Conservation (phyloP, 768 basidiomycete genomes). For the Favolaschia claudopus region DNA sequence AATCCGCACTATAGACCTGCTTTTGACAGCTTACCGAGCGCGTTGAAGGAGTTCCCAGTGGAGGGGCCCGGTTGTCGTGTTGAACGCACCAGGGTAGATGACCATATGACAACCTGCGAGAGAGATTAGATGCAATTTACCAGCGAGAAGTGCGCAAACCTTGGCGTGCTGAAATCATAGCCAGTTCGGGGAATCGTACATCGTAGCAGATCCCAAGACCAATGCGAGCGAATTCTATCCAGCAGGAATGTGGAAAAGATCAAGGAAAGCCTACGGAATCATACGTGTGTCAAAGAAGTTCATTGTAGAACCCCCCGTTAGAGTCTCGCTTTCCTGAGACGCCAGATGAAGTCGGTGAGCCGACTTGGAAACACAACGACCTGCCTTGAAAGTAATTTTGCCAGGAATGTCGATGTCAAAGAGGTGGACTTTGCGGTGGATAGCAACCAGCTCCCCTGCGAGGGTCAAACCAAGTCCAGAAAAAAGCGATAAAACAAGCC, state of each 20-base stretch:
- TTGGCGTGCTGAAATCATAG: constrained; percentile 88
- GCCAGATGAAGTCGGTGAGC: background rate
- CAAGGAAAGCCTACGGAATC: constrained; percentile 7
- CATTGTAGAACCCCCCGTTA: constrained; percentile 76
- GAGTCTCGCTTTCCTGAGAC: constrained; percentile 91
- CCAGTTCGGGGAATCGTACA: constrained; percentile 92
- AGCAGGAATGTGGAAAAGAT: background rate
- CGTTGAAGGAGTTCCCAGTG: constrained; percentile 96
- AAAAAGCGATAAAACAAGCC: constrained; percentile 11
- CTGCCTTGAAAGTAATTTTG: constrained; percentile 87
- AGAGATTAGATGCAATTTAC: background rate
- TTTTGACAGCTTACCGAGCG: constrained; percentile 62
- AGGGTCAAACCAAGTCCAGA: constrained; percentile 9
- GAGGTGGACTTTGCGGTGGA: constrained; percentile 93
- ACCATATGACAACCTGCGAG: constrained; percentile 80
- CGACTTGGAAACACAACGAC: background rate
- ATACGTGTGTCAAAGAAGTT: constrained; percentile 91
- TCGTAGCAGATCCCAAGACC: constrained; percentile 98
- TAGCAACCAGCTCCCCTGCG: constrained; percentile 84
- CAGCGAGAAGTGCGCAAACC: constrained; percentile 51
- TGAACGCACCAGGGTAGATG: constrained; percentile 96
- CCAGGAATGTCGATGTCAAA: constrained; percentile 98
- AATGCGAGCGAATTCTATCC: constrained; percentile 91
- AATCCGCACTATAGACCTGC: background rate
- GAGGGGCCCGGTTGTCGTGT: constrained; percentile 91